Evolutionary conservation across 2,329 filamentous ascomycete species (phyloP).

Genomic region (Zymoseptoria tritici): DNA sequence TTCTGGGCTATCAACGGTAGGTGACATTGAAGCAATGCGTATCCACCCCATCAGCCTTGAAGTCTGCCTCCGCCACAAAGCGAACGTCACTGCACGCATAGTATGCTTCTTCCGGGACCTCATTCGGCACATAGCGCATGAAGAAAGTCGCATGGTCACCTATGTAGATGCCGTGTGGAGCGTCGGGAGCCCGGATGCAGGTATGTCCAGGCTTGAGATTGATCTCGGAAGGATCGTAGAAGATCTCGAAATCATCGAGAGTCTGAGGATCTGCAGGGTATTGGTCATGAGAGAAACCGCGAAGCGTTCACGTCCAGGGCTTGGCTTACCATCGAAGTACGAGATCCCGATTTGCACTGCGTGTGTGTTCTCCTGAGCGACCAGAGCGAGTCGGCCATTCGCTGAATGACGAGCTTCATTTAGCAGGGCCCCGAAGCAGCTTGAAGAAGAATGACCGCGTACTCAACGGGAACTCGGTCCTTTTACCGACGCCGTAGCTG

Average conservation of each 20-base stretch:
- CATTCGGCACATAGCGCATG: slow-evolving; percentile 38
- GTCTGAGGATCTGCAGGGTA: slow-evolving; percentile 31
- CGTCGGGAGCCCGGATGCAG: slow-evolving; percentile 38
- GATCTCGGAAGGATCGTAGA: slow-evolving; percentile 29
- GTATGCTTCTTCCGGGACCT: slow-evolving; percentile 36
- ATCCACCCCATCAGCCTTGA: slow-evolving; percentile 15
- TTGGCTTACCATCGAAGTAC: slow-evolving; percentile 40
- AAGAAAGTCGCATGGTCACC: slow-evolving; percentile 42
- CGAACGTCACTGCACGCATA: slow-evolving; percentile 44
- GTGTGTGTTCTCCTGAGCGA: slow-evolving; percentile 52
- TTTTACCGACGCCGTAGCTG: slow-evolving; percentile 38
- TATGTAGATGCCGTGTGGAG: slow-evolving; percentile 27
- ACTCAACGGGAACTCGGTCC: slow-evolving; percentile 53
- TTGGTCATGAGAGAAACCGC: not conserved
- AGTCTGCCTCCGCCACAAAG: slow-evolving; percentile 34
- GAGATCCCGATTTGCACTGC: slow-evolving; percentile 49
- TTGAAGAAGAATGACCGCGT: slow-evolving; percentile 13
- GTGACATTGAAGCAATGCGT: slow-evolving; percentile 1
- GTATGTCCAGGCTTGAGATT: slow-evolving; percentile 39
- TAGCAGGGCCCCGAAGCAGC: not conserved
- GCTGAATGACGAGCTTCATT: slow-evolving; percentile 30
- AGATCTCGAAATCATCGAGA: slow-evolving; percentile 35
- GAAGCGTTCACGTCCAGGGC: slow-evolving; percentile 12
- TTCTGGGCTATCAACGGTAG: not conserved
- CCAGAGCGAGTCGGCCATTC: slow-evolving; percentile 49